Evolutionary conservation across 2,329 filamentous ascomycete species (phyloP), one percentile per base, ranked within the genome.

Genomic region (Diaporthe helianthi): DNA sequence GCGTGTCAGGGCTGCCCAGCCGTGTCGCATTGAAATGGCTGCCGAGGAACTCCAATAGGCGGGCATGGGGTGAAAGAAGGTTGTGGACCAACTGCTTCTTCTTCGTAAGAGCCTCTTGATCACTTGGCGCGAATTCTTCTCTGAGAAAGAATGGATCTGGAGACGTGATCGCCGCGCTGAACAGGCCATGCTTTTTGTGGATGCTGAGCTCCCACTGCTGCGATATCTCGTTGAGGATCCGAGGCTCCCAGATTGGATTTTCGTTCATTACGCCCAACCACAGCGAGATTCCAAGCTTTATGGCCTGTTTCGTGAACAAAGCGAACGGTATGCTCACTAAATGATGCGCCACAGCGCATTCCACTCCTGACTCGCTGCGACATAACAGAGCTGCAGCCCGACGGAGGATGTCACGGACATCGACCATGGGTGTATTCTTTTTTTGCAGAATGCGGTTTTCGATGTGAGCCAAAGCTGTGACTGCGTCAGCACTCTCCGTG

Each of bases 181-280:
- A 99, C 26, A 98, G 85, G 13, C 96, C 96, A 65, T 91, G 86
- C 72, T 88, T 89, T 74, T 88, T 90, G 69, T 92, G 87, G 54
- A 98, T 90, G 4, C 92, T 96, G 69, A 87, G 85, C 79, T 98
- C 95, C 93, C 95, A 99, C 72, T 95, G 92, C 76, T 96, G 92
- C 12, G 92, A 91, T 74, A 98, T 93, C 77, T 97, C 93, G 65
- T 90, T 90, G 38, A 99, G 82, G 68, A 99, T 89, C 71, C 94
- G 90, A 10, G 95, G 88, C 79, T 97, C 94, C 80, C 98, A 90
- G 68, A 88, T 87, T 3, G 94, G 93, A 76, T 97, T 98, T 78
- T 99, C 96, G 75, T 98, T 96, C 76, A 98, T 97, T 17, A 98
- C 93, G 31, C 96, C 96, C 71, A 98, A 89, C 96, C 96, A 99